phyloP scores from a whole-genome alignment of 495 filamentous ascomycete species.

The Neurospora sublineolata region DNA sequence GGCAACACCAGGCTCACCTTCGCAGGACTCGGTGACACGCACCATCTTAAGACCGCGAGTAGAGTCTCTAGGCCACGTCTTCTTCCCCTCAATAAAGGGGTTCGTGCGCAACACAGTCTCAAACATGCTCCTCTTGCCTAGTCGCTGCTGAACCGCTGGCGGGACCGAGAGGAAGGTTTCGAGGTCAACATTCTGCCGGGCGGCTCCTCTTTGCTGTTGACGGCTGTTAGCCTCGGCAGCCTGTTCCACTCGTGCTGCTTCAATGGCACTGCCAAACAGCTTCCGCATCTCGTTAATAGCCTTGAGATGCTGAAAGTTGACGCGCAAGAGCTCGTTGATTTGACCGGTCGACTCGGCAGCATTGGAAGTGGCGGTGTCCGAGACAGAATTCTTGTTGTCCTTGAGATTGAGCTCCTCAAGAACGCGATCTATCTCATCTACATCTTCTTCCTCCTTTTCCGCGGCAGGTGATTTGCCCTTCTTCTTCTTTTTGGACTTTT shows the following conservation, averaged over 20 bases:
- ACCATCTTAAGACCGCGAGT: constrained; percentile 81
- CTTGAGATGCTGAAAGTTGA: constrained; percentile 74
- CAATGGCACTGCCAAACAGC: constrained; percentile 75
- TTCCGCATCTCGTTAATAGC: constrained; percentile 86
- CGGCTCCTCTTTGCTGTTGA: constrained; percentile 25
- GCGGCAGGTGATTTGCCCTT: constrained; percentile 22
- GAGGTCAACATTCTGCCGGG: constrained; percentile 51
- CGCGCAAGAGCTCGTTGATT: constrained; percentile 50
- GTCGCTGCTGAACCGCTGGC: constrained; percentile 30
- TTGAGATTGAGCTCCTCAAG: constrained; percentile 50
- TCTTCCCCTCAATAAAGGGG: constrained; percentile 77
- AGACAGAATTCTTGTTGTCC: constrained; percentile 1
- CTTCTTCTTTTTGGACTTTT: constrained; percentile 53
- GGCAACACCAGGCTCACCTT: constrained; percentile 32
- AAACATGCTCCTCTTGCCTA: constrained; percentile 29
- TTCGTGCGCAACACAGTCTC: constrained; percentile 65
- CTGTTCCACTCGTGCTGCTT: constrained; percentile 46
- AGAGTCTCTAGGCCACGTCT: constrained; percentile 75
- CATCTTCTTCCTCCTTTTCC: constrained; percentile 19
- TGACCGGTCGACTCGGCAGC: constrained; percentile 6
- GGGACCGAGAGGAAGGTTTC: constrained; percentile 57
- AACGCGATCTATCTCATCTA: constrained; percentile 77
- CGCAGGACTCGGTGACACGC: constrained; percentile 32
- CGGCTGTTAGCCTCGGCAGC: constrained; percentile 32
- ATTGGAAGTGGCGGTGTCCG: constrained; percentile 1